Evolutionary conservation across 1,284 basidiomycete species (phyloP), one percentile per base, ranked within the genome.

Genomic region (Fistulina hepatica): DNA sequence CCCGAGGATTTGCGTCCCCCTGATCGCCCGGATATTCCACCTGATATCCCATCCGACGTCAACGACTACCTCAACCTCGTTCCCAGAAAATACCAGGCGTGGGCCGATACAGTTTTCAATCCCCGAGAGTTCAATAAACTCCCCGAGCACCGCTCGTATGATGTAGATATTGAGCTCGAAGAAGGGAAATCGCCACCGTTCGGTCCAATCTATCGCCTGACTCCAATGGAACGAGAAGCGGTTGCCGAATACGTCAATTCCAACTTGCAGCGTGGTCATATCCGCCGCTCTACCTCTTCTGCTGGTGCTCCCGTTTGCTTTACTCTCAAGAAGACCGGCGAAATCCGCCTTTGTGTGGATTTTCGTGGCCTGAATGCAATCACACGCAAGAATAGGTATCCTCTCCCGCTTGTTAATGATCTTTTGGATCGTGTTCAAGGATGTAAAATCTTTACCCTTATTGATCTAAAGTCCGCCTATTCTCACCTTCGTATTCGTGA

Each of bases 301-400:
- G 52, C 52, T n/a, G 59, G 50, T 0, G 47, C 65, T 0, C 57
- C 60, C 0, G 46, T 63, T 22, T 48, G 65, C 1, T 65, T 64
- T 40, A 51, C 60, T 20, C 51, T 53, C 32, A 67, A 67, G 46
- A 63, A 63, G 44, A 58, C 62, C 40, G 57, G 57, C 13, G 36
- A 44, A 0, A 42, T 61, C 0, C 44, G 59, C 3, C 51, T 59
- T 1, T 58, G 56, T 34, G 49, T 61, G 3, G 59, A 66, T 34
- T 65, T 61, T 42, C 42, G 56, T 1, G 47, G 42, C 13, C 47
- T 64, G 21, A 65, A 65, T 33, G 23, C 26, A 2, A 45, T 48
- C n/a, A 49, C 50, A 0, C 37, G 38, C 11, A 52, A 52, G 28
- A 45, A 52, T 52, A 46, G 50, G 40, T 43, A 58, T 51, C 54